Evolutionary conservation across 2,329 filamentous ascomycete genomes (phyloP).

Genomic region (Trichoderma sp.): DNA sequence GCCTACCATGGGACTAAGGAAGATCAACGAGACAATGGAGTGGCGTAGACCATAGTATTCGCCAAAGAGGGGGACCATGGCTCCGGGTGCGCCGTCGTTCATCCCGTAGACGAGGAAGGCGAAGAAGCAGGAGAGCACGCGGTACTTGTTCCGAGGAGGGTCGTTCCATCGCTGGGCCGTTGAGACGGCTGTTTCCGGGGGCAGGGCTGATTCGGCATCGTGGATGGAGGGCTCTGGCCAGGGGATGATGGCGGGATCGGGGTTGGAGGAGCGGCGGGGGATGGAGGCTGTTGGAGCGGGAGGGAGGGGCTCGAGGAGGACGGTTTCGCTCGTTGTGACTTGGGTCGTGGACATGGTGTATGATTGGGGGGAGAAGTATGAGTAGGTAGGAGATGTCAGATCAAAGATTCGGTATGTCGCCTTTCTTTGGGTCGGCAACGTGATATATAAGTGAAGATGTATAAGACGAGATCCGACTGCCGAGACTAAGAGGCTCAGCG

Average conservation of each 20-base stretch:
- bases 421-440: not conserved
- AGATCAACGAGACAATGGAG: constrained; percentile 48
- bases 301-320: constrained; percentile 18
- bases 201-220: constrained; percentile 25
- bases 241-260: not conserved
- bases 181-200: constrained; percentile 12
- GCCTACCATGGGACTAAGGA: constrained; percentile 47
- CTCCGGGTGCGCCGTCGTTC: constrained; percentile 22
- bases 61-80: constrained; percentile 32
- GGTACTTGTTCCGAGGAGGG: constrained; percentile 25
- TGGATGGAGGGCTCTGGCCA: constrained; percentile 1
- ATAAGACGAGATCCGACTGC: not conserved
- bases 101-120: constrained; percentile 27
- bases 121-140: constrained; percentile 20
- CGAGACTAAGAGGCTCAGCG: not conserved
- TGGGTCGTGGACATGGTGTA: constrained; percentile 10
- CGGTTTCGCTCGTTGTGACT: constrained; percentile 4
- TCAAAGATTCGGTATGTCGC: no score
- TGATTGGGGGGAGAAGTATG: not conserved
- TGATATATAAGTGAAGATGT: not conserved
- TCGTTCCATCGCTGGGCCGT: constrained; percentile 26
- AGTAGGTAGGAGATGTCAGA: not conserved
- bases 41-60: constrained; percentile 47
- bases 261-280: constrained; percentile 8
- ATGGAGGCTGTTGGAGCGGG: constrained; percentile 19